phyloP scores from a whole-genome alignment of 306 rosid species.

The Oemleria cerasiformis region DNA sequence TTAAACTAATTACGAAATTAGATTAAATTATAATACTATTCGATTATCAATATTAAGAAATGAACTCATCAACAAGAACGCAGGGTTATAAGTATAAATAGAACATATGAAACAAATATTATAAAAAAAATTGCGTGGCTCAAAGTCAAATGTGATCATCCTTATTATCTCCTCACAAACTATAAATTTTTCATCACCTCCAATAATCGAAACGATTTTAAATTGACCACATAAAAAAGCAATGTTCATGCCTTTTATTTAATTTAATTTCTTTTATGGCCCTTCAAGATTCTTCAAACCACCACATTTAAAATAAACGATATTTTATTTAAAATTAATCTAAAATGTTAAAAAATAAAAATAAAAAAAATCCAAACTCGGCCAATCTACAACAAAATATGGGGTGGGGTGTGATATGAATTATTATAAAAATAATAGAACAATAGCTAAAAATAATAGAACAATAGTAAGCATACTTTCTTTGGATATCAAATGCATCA shows the following conservation, averaged over 20 bases:
- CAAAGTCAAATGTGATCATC: slow-evolving; percentile 4
- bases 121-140: not conserved
- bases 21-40: too few relatives aligned
- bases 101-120: too few relatives aligned
- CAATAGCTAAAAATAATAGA: not conserved
- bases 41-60: too few relatives aligned
- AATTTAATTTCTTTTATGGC: not conserved
- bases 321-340: too few relatives aligned
- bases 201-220: too few relatives aligned
- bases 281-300: not conserved
- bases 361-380: not conserved
- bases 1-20: too few relatives aligned
- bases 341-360: too few relatives aligned
- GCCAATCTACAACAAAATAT: not conserved
- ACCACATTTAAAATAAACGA: too few relatives aligned
- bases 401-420: not conserved
- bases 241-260: slow-evolving; percentile 14
- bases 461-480: not conserved
- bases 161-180: not conserved
- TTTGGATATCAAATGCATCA: slow-evolving; percentile 12
- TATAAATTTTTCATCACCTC: too few relatives aligned
- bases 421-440: not conserved
- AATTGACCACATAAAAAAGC: too few relatives aligned
- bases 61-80: too few relatives aligned
- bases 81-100: too few relatives aligned